Conservation (phyloP, 169 alveolate genomes). For the Plasmodium sp. region DNA sequence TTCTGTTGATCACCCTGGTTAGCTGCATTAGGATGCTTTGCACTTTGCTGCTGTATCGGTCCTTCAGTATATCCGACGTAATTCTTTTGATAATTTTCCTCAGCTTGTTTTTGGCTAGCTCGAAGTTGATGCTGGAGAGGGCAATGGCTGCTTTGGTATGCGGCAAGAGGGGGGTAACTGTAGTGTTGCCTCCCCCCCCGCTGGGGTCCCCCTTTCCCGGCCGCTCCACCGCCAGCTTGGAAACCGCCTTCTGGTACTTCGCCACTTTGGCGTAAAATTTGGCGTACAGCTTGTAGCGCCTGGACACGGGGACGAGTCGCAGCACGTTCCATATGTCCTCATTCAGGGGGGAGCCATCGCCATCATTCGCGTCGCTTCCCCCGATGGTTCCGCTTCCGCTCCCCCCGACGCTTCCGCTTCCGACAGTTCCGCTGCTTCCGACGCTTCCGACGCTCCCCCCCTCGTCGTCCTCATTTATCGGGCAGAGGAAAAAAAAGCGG, state of each 20-base stretch:
- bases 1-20: constrained; percentile 12
- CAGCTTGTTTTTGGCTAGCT: not conserved
- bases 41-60: constrained; percentile 33
- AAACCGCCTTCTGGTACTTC: constrained; percentile 2
- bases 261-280: constrained; percentile 21
- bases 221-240: not conserved
- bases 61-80: constrained; percentile 54
- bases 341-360: not conserved
- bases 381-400: not conserved
- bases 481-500: constrained; percentile 2
- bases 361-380: not conserved
- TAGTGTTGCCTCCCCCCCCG: not conserved
- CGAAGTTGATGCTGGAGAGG: constrained; percentile 32
- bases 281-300: constrained; percentile 28
- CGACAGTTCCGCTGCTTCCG: not conserved
- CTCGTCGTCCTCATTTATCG: constrained; percentile 21
- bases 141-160: not conserved
- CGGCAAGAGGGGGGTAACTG: not conserved
- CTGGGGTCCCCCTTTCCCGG: not conserved
- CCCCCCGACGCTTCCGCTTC: not conserved
- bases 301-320: constrained; percentile 16
- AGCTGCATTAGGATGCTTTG: constrained; percentile 9
- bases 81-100: constrained; percentile 60
- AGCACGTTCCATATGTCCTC: constrained; percentile 30
- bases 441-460: not conserved